Base-by-base conservation (phyloP, 495 filamentous ascomycete species). In the Diplogelasinospora grovesii region DNA sequence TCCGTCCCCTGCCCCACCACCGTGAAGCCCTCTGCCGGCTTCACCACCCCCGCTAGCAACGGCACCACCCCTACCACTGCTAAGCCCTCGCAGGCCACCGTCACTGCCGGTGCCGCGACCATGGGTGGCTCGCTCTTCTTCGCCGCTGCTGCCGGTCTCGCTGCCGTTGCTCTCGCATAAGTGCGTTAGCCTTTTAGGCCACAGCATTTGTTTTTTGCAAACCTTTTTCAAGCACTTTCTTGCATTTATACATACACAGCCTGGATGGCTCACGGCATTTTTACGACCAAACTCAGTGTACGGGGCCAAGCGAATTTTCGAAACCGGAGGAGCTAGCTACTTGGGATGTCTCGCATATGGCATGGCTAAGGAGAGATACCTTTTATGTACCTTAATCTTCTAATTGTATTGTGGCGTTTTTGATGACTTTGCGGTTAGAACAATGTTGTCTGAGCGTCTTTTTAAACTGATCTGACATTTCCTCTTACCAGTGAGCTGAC, bases 151-250 rank as follows among this genome's bases (percentile, higher is more conserved):
- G 72, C 65, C 62, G 75, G 70, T 61, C 50, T 69, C 44, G 67
- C 57, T 43, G 73, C 73, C 50, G 44, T 69, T 43, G 31, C 73
- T 66, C 59, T 77, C 54, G 69, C 65, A 54, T 77, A 77, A 69
- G 18, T 30, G 23, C 23, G 14, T 25, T 11, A 13, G 8, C n/a
- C 5, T 20, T 22, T 36, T n/a, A n/a, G n/a, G n/a, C n/a, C n/a
- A n/a, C 28, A 4, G 16, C 21, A 21, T 24, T 8, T 23, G 31
- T n/a, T 16, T 25, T 37, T 36, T 33, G 39, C 25, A 40, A n/a
- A n/a, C n/a, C n/a, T n/a, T 15, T 21, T 21, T 15, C 9, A 10
- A 15, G 15, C 35, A 37, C 35, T 16, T 15, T 15, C 5, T 35
- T 37, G 35, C 21, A 37, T 37, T 33, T 41, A 23, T 27, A 19